Conservation (phyloP, 305 asterid species). For the Salvia sclarea region DNA sequence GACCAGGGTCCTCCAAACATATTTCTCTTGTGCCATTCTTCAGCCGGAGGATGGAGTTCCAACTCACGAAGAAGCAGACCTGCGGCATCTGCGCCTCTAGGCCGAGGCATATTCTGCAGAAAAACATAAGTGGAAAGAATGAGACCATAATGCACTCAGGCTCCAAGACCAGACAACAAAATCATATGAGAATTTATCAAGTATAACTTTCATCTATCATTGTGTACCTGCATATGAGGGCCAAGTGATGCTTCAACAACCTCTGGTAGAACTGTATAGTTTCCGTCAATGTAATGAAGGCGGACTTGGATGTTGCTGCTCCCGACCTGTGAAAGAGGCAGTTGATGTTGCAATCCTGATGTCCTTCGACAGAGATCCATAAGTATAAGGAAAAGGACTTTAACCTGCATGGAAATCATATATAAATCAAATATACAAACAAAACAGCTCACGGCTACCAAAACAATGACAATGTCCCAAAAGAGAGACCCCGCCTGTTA, state of each 20-base stretch:
- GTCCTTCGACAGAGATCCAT: conserved; percentile 99
- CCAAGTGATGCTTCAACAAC: conserved; percentile 99
- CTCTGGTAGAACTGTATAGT: conserved; percentile 91
- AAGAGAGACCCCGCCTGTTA: conserved; percentile 5
- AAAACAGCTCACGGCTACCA: neutral
- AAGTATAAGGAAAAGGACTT: conserved; percentile 89
- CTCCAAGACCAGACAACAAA: conserved; percentile 1
- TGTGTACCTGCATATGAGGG: conserved; percentile 96
- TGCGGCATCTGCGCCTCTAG: conserved; percentile 99
- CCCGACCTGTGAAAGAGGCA: conserved; percentile 98
- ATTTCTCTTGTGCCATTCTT: conserved; percentile 98
- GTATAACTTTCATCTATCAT: conserved; percentile 19
- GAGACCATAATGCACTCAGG: no score
- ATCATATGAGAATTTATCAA: conserved; percentile 25
- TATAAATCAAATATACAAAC: conserved; percentile 15
- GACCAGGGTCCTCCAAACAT: conserved; percentile 99
- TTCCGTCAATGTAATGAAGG: conserved; percentile 94
- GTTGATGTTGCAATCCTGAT: conserved; percentile 70
- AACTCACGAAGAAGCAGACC: conserved; percentile 93
- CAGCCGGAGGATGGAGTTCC: conserved; percentile 99
- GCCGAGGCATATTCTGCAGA: conserved; percentile 95
- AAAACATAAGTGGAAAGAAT: conserved; percentile 12
- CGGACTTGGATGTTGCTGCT: conserved; percentile 87
- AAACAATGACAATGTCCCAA: conserved; percentile 26
- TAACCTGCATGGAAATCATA: conserved; percentile 64